Evolutionary conservation across 345 rosid genomes (phyloP).

Genomic region (Erysimum cheiranthoides): DNA sequence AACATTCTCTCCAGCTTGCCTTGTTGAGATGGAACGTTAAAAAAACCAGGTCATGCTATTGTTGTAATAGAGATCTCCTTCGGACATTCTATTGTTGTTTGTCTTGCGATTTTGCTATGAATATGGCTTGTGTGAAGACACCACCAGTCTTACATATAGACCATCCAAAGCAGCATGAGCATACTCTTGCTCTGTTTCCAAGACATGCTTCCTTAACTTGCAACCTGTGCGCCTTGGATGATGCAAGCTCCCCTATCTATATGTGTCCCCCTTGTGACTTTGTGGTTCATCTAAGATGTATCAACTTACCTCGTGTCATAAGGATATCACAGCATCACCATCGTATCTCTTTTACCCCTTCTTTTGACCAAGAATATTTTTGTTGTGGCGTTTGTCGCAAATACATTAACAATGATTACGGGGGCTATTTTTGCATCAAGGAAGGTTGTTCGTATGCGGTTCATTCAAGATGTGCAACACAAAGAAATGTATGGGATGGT

Average conservation of each 20-base stretch:
- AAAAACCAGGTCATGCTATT: not conserved
- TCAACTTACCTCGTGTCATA: not conserved
- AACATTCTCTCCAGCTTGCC: constrained; percentile 12
- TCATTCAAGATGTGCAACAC: constrained; percentile 16
- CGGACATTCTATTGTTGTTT: not conserved
- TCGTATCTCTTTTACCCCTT: not conserved
- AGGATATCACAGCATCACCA: constrained; percentile 16
- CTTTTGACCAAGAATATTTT: not conserved
- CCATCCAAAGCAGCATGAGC: too few relatives aligned
- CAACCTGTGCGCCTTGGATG: not conserved
- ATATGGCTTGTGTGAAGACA: not conserved
- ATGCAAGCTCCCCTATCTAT: not conserved
- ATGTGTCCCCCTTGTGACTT: constrained; percentile 9
- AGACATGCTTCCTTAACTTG: not conserved
- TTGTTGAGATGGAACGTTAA: too few relatives aligned
- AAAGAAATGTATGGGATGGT: not conserved
- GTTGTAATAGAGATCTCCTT: not conserved
- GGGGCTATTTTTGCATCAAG: not conserved
- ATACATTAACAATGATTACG: not conserved
- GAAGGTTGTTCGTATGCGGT: not conserved
- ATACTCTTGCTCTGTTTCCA: not conserved
- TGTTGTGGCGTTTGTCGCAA: not conserved
- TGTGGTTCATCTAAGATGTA: constrained; percentile 1
- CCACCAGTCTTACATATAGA: not conserved
- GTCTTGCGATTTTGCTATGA: not conserved